Base-by-base conservation (phyloP, 345 rosid genomes). In the Cardamine resedifolia region DNA sequence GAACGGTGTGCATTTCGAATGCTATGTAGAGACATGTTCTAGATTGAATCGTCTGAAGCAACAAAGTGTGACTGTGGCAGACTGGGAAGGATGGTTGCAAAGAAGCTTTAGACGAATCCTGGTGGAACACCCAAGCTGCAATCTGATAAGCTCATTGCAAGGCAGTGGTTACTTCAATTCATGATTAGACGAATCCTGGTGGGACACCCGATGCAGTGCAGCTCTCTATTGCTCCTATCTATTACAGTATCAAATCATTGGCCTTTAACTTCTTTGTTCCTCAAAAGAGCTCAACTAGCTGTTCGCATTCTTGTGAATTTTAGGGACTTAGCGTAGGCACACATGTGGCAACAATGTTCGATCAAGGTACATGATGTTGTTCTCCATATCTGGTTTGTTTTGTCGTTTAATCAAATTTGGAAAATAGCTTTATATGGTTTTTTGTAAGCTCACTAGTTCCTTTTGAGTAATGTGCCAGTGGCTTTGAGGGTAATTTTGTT, bases 261-360 rank as follows among this genome's bases (percentile, higher is more conserved):
- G 39, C 26, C 18, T 64, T 63, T 6, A 14, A 14, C 26, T 5
- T 58, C 2, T 3, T 38, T 15, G 44, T 7, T 9, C 2, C n/a
- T 33, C 27, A 9, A 38, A 26, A 24, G 36, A 6, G 34, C 60
- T 34, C 18, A 41, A 15, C 18, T 12, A 55, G 30, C 36, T 19
- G 8, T 26, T 34, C 26, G 19, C 14, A 39, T 50, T 58, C 30
- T 58, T 64, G 24, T 58, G 31, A 48, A 57, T 27, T 26, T 10
- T 77, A 92, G 97, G 91, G 67, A 55, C 81, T 44, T 67, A 82
- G 73, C 80, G 53, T 67, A 77, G 88, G 70, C 85, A 75, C 71
- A 80, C 80, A 77, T 82, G 91, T 78, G 73, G 79, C 55, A 45
- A 64, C 53, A 92, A 93, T 78, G 52, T 81, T 44, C 82, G 53